A percentile compares a stretch with the other conserved stretches of the same genome.
These are phyloP conservation scores for Anaeromyces robustus DNA, from an alignment of 192 early-diverging fungal genomes.

Conservation along the genomic window DNA sequence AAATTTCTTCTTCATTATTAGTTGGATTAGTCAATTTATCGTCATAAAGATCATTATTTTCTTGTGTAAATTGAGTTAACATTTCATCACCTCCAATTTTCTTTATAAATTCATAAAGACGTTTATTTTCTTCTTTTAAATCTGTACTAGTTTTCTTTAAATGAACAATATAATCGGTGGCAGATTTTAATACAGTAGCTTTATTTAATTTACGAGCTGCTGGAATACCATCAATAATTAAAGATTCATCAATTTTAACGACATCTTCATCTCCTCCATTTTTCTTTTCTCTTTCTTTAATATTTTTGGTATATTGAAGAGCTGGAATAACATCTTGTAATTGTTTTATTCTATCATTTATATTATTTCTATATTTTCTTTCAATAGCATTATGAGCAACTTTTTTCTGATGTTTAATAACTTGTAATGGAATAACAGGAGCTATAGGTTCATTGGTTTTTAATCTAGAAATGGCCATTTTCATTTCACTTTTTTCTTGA, in stretches of 20 bases:
- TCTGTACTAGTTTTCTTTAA: constrained; percentile 23
- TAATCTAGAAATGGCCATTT: not conserved
- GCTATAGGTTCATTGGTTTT: not conserved
- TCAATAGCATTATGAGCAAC: constrained; percentile 93
- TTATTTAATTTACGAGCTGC: constrained; percentile 83
- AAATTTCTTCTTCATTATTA: not conserved
- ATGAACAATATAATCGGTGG: constrained; percentile 76
- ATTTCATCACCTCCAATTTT: not conserved
- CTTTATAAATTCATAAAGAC: not conserved
- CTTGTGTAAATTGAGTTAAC: not conserved
- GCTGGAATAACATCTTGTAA: constrained; percentile 75
- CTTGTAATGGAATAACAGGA: constrained; percentile 8
- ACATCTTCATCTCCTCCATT: constrained; percentile 28
- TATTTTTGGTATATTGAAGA: constrained; percentile 16
- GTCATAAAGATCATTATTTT: not conserved
- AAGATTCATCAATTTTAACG: constrained; percentile 7
- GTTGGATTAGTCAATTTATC: too few species aligned
- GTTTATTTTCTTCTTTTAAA: constrained; percentile 17
- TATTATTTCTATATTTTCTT: constrained; percentile 86
- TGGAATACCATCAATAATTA: constrained; percentile 54
- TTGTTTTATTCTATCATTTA: constrained; percentile 86
- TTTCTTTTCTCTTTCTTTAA: constrained; percentile 1
- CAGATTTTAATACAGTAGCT: constrained; percentile 78
- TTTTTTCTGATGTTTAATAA: constrained; percentile 57
- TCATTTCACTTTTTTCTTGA: not conserved